Base-by-base conservation (phyloP, 2,329 filamentous ascomycete genomes). In the Curvularia sp. region DNA sequence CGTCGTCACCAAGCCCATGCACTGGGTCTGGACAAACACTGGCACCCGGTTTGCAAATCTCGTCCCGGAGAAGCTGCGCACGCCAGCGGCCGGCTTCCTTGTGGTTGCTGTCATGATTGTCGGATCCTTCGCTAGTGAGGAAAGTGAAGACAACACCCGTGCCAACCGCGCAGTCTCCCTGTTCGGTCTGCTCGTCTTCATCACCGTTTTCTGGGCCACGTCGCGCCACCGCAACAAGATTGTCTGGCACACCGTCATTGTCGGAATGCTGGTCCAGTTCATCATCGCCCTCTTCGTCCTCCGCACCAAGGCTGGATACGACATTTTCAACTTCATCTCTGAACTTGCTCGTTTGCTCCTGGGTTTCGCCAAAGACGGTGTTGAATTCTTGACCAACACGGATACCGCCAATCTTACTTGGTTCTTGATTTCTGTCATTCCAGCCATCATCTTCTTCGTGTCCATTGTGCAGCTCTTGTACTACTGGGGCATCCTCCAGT, bases 391-490 rank as follows among this genome's bases (percentile, higher is more conserved):
- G 67, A 89, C 88, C 0, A 79, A 81, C 13, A 53, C 68, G 0
- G 75, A 77, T 7, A 80, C 82, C 5, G 72, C 80, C 3, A 22
- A 68, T 3, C 70, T 83, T 0, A 66, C 70, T 4, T 92, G 85
- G 85, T 97, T 96, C 85, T 83, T 97, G 63, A 83, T 89, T 49
- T 81, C 84, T 49, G 92, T 96, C 62, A 84, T 96, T n/a, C 92
- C 93, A 0, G 88, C 93, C 69, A 96, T 97, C 78, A 92, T 97
- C 81, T 97, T 97, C 86, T 97, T 97, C 86, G 90, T 97, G 58
- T 88, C 93, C 1, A 83, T 97, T n/a, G 92, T 96, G 26, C 91
- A 96, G 78, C 86, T 97, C 38, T 79, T 96, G 43, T 96, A 91
- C 81, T 90, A 93, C 81, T 83, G 88, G 68, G 90, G 90, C 2